Conservation (phyloP, 2,329 filamentous ascomycete genomes). For the Thelonectria blattea region DNA sequence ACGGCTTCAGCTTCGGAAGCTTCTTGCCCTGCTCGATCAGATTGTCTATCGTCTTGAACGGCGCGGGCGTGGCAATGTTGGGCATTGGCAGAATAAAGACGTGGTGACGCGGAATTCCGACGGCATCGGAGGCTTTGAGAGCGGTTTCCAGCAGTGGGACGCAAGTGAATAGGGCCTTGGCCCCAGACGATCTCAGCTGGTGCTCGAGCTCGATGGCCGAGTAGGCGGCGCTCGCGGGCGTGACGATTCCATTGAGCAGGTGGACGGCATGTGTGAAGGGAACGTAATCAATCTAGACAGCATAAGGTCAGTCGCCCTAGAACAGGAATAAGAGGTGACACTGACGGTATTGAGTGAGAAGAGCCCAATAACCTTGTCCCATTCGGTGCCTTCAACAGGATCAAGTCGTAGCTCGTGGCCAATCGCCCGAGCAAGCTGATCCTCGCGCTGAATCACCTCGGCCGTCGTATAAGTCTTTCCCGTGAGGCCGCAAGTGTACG, state of each 20-base stretch:
- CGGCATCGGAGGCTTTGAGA: slow-evolving; percentile 66
- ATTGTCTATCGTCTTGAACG: slow-evolving; percentile 69
- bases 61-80: slow-evolving; percentile 42
- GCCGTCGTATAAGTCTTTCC: slow-evolving; percentile 68
- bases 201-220: slow-evolving; percentile 72
- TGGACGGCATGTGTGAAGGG: slow-evolving; percentile 79
- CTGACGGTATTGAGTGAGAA: slow-evolving; percentile 80
- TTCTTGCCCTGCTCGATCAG: slow-evolving; percentile 65
- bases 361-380: slow-evolving; percentile 79
- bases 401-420: slow-evolving; percentile 73
- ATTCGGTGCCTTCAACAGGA: slow-evolving; percentile 73
- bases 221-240: slow-evolving; percentile 77
- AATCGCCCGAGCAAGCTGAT: slow-evolving; percentile 72
- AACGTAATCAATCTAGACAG: slow-evolving; percentile 72
- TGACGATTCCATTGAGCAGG: slow-evolving; percentile 72
- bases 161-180: slow-evolving; percentile 77
- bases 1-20: slow-evolving; percentile 56
- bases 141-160: slow-evolving; percentile 67
- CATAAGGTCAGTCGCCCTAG: background rate
- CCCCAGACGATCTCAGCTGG: slow-evolving; percentile 71
- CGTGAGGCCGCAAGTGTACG: slow-evolving; percentile 78
- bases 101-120: slow-evolving; percentile 64
- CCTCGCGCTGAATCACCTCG: slow-evolving; percentile 70
- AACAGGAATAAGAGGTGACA: background rate
- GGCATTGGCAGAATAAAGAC: slow-evolving; percentile 76